Conservation (phyloP, 306 rosid genomes). For the Geum urbanum region DNA sequence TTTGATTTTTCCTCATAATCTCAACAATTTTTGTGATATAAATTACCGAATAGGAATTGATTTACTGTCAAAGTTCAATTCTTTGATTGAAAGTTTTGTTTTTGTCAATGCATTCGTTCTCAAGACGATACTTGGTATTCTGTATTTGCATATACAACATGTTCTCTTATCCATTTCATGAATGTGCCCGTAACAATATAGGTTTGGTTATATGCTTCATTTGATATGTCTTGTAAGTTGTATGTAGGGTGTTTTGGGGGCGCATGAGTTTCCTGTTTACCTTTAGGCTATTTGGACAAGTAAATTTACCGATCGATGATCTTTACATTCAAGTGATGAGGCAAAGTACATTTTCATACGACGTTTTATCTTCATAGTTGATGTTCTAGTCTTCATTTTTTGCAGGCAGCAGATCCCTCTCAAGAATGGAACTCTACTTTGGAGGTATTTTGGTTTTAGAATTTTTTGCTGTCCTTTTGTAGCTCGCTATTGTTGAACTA, state of each 20-base stretch:
- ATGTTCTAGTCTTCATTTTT: conserved; percentile 2
- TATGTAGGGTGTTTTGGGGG: neutral
- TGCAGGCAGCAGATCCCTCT: conserved; percentile 83
- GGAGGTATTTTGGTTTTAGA: conserved; percentile 44
- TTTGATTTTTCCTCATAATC: neutral
- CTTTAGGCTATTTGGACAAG: neutral
- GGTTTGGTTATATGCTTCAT: neutral
- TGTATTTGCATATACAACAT: neutral
- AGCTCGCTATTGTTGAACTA: neutral
- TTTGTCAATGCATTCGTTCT: neutral
- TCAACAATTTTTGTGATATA: neutral
- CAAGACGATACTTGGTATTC: neutral
- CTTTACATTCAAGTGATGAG: neutral
- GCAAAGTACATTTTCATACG: neutral
- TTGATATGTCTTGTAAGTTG: neutral
- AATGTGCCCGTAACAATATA: neutral
- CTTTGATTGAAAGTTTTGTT: neutral
- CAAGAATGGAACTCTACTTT: conserved; percentile 57
- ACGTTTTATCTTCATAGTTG: neutral
- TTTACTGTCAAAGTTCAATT: neutral
- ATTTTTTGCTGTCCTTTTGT: neutral
- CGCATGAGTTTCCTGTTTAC: neutral
- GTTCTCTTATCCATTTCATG: neutral
- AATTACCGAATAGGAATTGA: neutral
- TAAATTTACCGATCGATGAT: neutral